Conservation (phyloP, 331 rosid genomes). For the Malus hybrid region DNA sequence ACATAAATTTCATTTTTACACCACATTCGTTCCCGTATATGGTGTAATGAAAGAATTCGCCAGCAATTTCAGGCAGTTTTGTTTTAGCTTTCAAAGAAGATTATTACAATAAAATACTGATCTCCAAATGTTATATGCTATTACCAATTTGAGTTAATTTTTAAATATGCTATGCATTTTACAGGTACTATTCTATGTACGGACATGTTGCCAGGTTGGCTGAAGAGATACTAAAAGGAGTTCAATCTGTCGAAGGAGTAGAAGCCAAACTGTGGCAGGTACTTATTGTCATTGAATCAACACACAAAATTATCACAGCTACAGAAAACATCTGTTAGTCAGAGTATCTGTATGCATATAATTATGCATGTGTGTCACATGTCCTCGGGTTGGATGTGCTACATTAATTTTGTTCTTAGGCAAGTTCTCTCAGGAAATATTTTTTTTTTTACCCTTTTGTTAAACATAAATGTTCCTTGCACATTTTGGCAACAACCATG, state of each 20-base stretch:
- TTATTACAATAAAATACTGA: neutral
- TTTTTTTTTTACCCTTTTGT: neutral
- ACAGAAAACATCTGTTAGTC: neutral
- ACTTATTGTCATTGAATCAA: neutral
- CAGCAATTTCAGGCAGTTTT: neutral
- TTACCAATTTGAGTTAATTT: neutral
- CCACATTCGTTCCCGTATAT: neutral
- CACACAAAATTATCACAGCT: neutral
- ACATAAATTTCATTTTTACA: neutral
- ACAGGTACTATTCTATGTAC: slow-evolving; percentile 75
- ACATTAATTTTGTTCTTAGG: neutral
- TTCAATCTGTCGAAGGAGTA: slow-evolving; percentile 82
- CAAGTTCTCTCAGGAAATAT: neutral
- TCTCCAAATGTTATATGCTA: neutral
- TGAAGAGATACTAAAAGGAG: slow-evolving; percentile 69
- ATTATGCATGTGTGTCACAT: no score
- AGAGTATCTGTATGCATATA: neutral
- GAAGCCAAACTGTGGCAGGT: slow-evolving; percentile 94
- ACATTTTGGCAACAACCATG: neutral
- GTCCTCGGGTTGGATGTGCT: neutral
- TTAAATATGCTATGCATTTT: slow-evolving; percentile 10
- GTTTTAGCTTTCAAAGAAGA: neutral
- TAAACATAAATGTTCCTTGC: neutral
- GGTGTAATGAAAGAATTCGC: neutral
- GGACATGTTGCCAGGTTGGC: slow-evolving; percentile 95